These are phyloP conservation scores for Pestalotiopsis sp. DNA, from an alignment of 2,329 filamentous ascomycete genomes.

Conservation along the genomic window DNA sequence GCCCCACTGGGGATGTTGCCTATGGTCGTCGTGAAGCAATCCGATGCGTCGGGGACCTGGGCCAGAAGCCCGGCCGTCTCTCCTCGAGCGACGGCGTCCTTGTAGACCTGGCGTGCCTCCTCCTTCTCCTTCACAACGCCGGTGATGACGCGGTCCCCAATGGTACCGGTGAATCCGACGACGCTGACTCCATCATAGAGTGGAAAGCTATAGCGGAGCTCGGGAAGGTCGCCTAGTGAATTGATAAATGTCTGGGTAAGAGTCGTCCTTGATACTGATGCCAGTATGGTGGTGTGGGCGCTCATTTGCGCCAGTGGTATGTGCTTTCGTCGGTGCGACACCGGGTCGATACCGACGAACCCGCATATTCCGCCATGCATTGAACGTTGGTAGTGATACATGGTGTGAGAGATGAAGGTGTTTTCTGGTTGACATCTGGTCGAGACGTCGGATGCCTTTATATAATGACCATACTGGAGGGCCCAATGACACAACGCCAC, in stretches of 20 bases:
- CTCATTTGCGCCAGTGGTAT: slow-evolving; percentile 7
- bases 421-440: no score
- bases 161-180: slow-evolving; percentile 65
- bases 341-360: background rate
- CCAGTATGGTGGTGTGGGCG: slow-evolving; percentile 10
- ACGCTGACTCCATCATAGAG: slow-evolving; percentile 74
- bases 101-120: slow-evolving; percentile 61
- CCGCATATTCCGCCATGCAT: background rate
- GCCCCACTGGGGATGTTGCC: slow-evolving; percentile 67
- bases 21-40: slow-evolving; percentile 69
- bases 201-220: slow-evolving; percentile 70
- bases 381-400: background rate
- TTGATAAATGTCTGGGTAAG: slow-evolving; percentile 14
- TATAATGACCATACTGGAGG: no score
- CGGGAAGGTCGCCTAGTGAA: slow-evolving; percentile 13
- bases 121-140: slow-evolving; percentile 70
- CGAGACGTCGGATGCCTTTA: no score
- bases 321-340: background rate
- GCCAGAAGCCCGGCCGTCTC: slow-evolving; percentile 68
- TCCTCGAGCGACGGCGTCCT: slow-evolving; percentile 58
- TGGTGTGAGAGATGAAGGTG: no score
- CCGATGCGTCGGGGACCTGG: slow-evolving; percentile 59
- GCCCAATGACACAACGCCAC: no score
- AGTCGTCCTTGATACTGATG: slow-evolving; percentile 10
- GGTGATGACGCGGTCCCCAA: slow-evolving; percentile 61